phyloP scores from a whole-genome alignment of 495 filamentous ascomycete species.

The Evansstolkia leycettana region DNA sequence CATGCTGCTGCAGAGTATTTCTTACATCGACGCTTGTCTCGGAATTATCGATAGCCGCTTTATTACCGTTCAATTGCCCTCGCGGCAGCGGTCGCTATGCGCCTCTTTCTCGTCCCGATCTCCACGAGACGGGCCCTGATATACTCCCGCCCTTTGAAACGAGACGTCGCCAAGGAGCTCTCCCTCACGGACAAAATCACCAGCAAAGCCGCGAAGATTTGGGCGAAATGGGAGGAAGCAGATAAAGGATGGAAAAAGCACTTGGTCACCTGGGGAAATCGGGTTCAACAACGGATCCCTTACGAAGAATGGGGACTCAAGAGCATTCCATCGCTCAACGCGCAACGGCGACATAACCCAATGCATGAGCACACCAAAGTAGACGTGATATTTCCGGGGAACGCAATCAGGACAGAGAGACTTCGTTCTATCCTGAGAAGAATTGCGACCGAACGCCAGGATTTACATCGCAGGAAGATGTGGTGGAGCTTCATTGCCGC shows the following conservation, averaged over 20 bases:
- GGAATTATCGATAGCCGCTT: not conserved
- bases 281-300: conserved; percentile 71
- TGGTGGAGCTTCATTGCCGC: conserved; percentile 70
- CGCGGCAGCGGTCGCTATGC: conserved; percentile 45
- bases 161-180: conserved; percentile 31
- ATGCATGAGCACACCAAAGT: conserved; percentile 52
- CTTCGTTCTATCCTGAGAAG: conserved; percentile 47
- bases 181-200: conserved; percentile 52
- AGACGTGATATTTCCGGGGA: conserved; percentile 65
- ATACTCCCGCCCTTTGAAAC: conserved; percentile 68
- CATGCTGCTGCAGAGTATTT: conserved; percentile 9
- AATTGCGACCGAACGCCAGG: conserved; percentile 66
- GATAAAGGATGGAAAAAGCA: conserved; percentile 78
- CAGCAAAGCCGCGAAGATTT: conserved; percentile 56
- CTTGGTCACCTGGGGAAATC: conserved; percentile 77
- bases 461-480: conserved; percentile 62
- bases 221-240: conserved; percentile 75
- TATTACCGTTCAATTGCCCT: not conserved
- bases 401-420: conserved; percentile 48
- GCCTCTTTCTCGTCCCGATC: conserved; percentile 89
- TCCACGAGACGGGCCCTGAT: conserved; percentile 84
- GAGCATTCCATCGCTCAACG: conserved; percentile 75
- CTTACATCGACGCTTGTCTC: conserved; percentile 7
- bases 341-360: conserved; percentile 49
- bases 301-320: conserved; percentile 98